phyloP scores from a whole-genome alignment of 2,329 filamentous ascomycete genomes.

The Pyrenophora teres region DNA sequence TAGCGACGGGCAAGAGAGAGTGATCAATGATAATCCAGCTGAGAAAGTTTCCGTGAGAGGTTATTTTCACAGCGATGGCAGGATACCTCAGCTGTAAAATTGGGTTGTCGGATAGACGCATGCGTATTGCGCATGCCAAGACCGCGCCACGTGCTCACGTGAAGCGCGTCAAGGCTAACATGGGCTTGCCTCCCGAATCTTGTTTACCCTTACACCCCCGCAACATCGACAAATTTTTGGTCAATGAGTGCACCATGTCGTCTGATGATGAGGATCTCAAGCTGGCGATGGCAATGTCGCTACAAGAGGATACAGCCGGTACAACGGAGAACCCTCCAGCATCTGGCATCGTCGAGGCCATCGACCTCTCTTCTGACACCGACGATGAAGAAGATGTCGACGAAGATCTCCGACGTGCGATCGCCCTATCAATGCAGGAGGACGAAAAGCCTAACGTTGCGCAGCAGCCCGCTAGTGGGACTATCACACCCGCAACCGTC shows the following conservation, averaged over 20 bases:
- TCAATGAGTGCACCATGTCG: conserved; percentile 22
- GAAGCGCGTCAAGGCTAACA: conserved; percentile 15
- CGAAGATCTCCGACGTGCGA: conserved; percentile 32
- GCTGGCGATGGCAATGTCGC: conserved; percentile 36
- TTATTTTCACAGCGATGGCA: too few relatives aligned
- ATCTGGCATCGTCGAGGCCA: conserved; percentile 3
- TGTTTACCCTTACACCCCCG: not conserved
- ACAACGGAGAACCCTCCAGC: not conserved
- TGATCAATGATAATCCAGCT: not conserved
- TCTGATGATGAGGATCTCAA: conserved; percentile 39
- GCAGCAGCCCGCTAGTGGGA: not conserved
- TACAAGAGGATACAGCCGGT: conserved; percentile 24
- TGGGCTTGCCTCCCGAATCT: not conserved
- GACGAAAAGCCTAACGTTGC: not conserved
- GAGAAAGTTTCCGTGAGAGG: too few relatives aligned
- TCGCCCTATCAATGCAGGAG: conserved; percentile 35
- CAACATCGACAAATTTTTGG: conserved; percentile 2
- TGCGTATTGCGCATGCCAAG: not conserved
- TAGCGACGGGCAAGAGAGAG: not conserved
- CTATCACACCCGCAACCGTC: not conserved
- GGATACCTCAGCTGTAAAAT: too few relatives aligned
- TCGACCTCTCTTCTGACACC: conserved; percentile 26
- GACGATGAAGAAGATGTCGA: conserved; percentile 23
- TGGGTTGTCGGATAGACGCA: too few relatives aligned
- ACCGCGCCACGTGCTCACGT: conserved; percentile 27